Conservation (phyloP, 2,329 filamentous ascomycete genomes). For the Cladosporium sp. region DNA sequence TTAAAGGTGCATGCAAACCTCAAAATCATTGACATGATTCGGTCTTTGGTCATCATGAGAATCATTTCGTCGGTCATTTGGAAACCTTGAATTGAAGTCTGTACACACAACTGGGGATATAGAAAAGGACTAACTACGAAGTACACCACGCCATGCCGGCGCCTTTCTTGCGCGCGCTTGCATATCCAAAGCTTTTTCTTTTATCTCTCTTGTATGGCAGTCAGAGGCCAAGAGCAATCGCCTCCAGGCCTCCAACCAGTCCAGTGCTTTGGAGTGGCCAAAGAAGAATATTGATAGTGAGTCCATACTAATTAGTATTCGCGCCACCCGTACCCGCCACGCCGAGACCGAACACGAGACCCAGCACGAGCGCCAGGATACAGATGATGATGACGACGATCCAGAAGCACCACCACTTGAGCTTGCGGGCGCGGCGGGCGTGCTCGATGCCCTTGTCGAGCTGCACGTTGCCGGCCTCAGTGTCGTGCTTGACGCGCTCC, state of each 20-base stretch:
- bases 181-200: background rate
- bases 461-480: constrained; percentile 63
- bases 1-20: too few species aligned
- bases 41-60: too few species aligned
- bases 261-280: background rate
- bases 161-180: background rate
- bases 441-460: constrained; percentile 62
- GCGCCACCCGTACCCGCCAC: constrained; percentile 4
- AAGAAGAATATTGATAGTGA: background rate
- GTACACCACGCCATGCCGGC: background rate
- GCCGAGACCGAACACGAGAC: constrained; percentile 41
- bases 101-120: background rate
- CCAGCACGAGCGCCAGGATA: constrained; percentile 45
- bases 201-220: too few species aligned
- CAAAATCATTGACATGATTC: too few species aligned
- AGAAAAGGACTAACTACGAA: background rate
- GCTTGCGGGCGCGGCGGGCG: constrained; percentile 61
- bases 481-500: constrained; percentile 57
- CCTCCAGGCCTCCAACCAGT: background rate
- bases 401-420: constrained; percentile 75
- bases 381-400: constrained; percentile 45
- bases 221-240: too few species aligned
- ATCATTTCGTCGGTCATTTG: too few species aligned
- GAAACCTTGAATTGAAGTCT: background rate
- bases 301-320: background rate